A percentile compares a stretch with the other conserved stretches of the same genome.
phyloP scores from a whole-genome alignment of 169 alveolate species.

The Cryptosporidium ryanae region DNA sequence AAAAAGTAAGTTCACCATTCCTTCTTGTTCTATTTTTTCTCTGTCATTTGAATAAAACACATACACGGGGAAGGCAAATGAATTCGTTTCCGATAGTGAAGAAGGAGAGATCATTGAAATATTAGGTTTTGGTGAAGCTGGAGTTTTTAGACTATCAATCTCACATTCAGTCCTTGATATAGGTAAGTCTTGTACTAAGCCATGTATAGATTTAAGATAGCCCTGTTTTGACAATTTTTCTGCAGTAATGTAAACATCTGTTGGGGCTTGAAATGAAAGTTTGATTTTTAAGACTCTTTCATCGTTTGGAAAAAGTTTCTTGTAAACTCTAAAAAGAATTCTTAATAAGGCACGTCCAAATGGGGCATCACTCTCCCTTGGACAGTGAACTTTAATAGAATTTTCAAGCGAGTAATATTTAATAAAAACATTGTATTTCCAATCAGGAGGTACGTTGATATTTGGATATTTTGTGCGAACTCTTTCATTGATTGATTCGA shows the following conservation, averaged over 20 bases:
- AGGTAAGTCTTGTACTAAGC: conserved; percentile 17
- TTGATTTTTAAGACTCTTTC: conserved; percentile 14
- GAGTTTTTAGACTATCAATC: neutral
- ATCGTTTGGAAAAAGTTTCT: conserved; percentile 21
- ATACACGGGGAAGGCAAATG: conserved; percentile 7
- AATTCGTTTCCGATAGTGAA: conserved; percentile 21
- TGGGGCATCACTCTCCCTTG: conserved; percentile 46
- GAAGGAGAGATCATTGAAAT: conserved; percentile 14
- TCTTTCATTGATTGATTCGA: conserved; percentile 24
- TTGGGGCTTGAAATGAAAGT: conserved; percentile 50
- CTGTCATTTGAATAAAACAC: conserved; percentile 41
- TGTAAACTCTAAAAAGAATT: conserved; percentile 25
- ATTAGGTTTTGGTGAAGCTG: conserved; percentile 2
- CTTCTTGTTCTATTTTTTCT: conserved; percentile 35
- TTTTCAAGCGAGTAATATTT: conserved; percentile 44
- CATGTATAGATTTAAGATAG: conserved; percentile 13
- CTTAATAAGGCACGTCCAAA: conserved; percentile 53
- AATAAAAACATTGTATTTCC: conserved; percentile 44
- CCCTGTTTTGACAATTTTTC: conserved; percentile 26
- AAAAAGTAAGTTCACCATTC: conserved; percentile 52
- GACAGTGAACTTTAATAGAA: conserved; percentile 63
- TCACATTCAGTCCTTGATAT: neutral
- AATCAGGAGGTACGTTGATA: conserved; percentile 3
- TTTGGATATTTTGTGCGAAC: conserved; percentile 33
- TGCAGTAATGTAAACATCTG: conserved; percentile 35